Base-by-base conservation (phyloP, 2,329 filamentous ascomycete genomes). In the Cladosporium sp. region DNA sequence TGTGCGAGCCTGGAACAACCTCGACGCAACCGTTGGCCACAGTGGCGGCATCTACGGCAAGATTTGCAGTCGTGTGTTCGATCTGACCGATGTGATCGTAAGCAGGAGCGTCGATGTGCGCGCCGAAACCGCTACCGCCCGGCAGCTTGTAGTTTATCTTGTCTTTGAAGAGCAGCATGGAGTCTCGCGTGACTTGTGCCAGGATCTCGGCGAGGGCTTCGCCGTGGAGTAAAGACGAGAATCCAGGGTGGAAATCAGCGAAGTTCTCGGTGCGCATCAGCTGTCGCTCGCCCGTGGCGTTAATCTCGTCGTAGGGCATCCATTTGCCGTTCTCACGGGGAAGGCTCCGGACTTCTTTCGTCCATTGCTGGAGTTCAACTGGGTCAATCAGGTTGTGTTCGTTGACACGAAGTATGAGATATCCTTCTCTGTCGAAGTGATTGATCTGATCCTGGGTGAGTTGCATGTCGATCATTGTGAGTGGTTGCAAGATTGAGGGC, bases 101-200 rank as follows among this genome's bases (percentile, higher is more conserved):
- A 3, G 74, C 75, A 28, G 72, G 73, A 7, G 75, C 72, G 51
- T 77, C 74, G 47, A 77, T 70, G 58, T 76, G 74, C 6, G 74
- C 72, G 30, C 65, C 66, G 62, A 76, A 76, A 17, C 74, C 73
- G 65, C 73, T 74, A 59, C 74, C 74, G n/a, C 71, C 74, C 2
- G 74, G 67, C 6, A 75, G 66, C 60, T 76, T 75, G 63, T 76
- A 76, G 60, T 76, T 76, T 55, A 77, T 76, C 64, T 77, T 77
- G 58, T 77, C 74, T 43, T 77, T 76, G 67, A 77, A 77, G 1
- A 77, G 67, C 17, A 75, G 59, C 73, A 77, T 76, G 5, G 73
- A 69, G 52, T 75, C 72, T 1, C 70, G 63, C 0, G 72, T 71
- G 15, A 76, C 54, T 54, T 74, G 71, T 20, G 66, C 55, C 2